phyloP scores from a whole-genome alignment of 169 alveolate species.

The Plasmodium blacklocki region DNA sequence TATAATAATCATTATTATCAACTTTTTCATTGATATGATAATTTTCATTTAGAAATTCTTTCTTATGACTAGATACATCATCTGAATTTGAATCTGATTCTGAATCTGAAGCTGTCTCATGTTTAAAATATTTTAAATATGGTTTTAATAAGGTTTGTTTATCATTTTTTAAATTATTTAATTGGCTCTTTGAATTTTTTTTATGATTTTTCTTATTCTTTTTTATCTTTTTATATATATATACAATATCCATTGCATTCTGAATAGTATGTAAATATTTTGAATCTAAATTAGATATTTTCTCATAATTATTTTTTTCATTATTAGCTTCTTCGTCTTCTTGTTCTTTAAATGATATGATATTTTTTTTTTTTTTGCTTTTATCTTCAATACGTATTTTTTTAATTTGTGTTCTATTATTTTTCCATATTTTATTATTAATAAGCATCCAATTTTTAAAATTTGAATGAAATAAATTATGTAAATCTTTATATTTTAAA shows the following conservation, averaged over 20 bases:
- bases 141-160: constrained; percentile 53
- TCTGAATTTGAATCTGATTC: constrained; percentile 47
- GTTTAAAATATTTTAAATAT: constrained; percentile 50
- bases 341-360: constrained; percentile 15
- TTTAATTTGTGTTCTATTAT: constrained; percentile 57
- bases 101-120: constrained; percentile 49
- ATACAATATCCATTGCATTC: constrained; percentile 67
- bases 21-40: constrained; percentile 51
- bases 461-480: constrained; percentile 43
- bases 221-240: constrained; percentile 44
- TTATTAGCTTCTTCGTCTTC: constrained; percentile 10
- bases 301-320: constrained; percentile 22
- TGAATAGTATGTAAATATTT: constrained; percentile 59
- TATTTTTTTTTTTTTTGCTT: constrained; percentile 12
- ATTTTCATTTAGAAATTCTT: constrained; percentile 72
- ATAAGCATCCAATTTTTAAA: constrained; percentile 59
- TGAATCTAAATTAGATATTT: constrained; percentile 39
- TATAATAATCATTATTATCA: constrained; percentile 75
- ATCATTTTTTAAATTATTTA: constrained; percentile 15
- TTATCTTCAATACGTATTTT: constrained; percentile 43
- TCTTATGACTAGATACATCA: no score
- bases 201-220: constrained; percentile 15
- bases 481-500: constrained; percentile 33
- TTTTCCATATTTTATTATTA: constrained; percentile 60
- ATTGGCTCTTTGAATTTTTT: background rate